Base-by-base conservation (phyloP, 306 rosid genomes). In the Sesbania bispinosa region DNA sequence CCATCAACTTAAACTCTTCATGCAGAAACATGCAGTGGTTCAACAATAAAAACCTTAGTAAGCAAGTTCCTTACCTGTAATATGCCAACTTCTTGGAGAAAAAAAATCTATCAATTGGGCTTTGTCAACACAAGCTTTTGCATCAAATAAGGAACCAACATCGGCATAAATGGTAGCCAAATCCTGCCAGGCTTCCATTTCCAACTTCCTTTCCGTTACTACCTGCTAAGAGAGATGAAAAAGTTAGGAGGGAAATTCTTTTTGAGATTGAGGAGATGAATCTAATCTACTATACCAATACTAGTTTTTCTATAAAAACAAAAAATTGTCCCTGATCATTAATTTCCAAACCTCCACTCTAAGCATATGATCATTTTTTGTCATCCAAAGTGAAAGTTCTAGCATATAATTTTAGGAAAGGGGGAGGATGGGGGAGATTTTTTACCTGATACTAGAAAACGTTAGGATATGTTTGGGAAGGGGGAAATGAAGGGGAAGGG, bases 111-210 rank as follows among this genome's bases (percentile, higher is more conserved):
- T 68, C 61, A 83, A 62, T 50, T 81, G 87, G 77, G 96, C 94
- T 69, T 84, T 86, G 63, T 83, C 85, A 52, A 68, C 68, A 60
- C 96, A 92, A 75, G 85, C 75, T 82, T 89, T 86, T 74, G 96
- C 93, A 80, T 92, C 98, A 42, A 68, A 53, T 69, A 83, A 83
- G 46, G 83, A 73, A 70, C 85, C 84, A 3, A 88, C 84, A 30
- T 83, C 80, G 2, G 80, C 73, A 78, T 92, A 92, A 81, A 88
- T 79, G 71, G 84, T 51, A 63, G 96, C 92, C 82, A 92, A 80
- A 78, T 88, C 98, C 69, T 79, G 88, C 98, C 98, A 89, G 50
- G 86, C 87, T 83, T 80, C 87, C 55, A 62, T 84, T 72, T 89
- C 94, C 82, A 87, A 69, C 41, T 77, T 80, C 47, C 78, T 76